Evolutionary conservation across 306 rosid genomes (phyloP).

Genomic region (Pueraria montana): DNA sequence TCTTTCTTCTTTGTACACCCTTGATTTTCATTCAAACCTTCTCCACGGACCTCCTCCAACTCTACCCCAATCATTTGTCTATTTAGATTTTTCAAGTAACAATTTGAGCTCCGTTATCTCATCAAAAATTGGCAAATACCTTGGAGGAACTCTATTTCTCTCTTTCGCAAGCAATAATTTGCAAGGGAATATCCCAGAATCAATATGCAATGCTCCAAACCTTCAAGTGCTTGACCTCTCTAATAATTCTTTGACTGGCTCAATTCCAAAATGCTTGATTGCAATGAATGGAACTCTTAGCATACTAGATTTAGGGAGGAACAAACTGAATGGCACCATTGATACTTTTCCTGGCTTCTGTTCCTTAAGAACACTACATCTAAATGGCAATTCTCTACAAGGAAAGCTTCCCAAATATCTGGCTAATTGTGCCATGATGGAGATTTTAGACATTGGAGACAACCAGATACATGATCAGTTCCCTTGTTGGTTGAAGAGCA

Average conservation of each 20-base stretch:
- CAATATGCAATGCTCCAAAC: conserved; percentile 10
- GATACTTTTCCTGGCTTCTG: neutral
- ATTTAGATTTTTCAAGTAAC: conserved; percentile 51
- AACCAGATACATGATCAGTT: too few species aligned
- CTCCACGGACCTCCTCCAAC: conserved; percentile 29
- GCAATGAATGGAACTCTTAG: neutral
- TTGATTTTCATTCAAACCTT: conserved; percentile 55
- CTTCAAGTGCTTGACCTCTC: conserved; percentile 32
- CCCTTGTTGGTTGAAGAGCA: too few species aligned
- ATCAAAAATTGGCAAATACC: conserved; percentile 1
- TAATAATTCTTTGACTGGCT: conserved; percentile 20
- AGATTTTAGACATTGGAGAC: too few species aligned
- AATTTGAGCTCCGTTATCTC: conserved; percentile 49
- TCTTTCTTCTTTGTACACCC: neutral
- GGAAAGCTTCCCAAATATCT: conserved; percentile 28
- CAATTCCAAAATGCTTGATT: conserved; percentile 13
- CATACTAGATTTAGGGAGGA: conserved; percentile 1
- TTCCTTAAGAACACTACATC: neutral
- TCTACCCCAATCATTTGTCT: fast-evolving
- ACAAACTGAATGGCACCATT: conserved; percentile 9
- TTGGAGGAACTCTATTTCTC: neutral
- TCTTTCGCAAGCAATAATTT: conserved; percentile 2
- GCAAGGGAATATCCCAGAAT: neutral
- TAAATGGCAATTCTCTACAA: neutral
- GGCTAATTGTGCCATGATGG: too few species aligned